Base-by-base conservation (phyloP, 2,329 filamentous ascomycete genomes). In the Leptosphaerulina australis region DNA sequence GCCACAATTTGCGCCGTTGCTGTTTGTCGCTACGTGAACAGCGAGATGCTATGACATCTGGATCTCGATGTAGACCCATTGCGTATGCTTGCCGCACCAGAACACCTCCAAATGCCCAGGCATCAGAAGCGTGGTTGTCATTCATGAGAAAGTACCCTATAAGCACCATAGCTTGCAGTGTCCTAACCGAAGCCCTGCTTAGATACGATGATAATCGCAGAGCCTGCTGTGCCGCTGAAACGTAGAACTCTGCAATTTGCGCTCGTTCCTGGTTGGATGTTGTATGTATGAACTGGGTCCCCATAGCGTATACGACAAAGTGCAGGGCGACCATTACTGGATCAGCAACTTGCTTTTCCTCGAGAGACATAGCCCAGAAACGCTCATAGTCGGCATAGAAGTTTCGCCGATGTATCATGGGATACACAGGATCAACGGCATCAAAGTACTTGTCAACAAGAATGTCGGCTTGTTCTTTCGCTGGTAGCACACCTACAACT, bases 101-200 rank as follows among this genome's bases (percentile, higher is more conserved):
- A 20, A 93, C 86, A 5, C 89, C 89, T 0, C 87, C 87, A 76
- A 91, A 93, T 0, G 88, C 86, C 85, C 88, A 93, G 1, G 88
- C 89, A 67, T 93, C 89, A 0, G 87, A 89, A 3, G 88, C 88
- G 62, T 92, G 88, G 62, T 91, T 91, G 70, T 93, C 88, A 63
- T 93, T 93, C 76, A 92, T 91, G 26, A 93, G 77, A 61, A 93
- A 93, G 66, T 92, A 92, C 0, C 85, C 86, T 51, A 91, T 85
- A n/a, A 93, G 74, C 0, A 91, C 86, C 88, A 92, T 92, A 34
- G 89, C 84, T 70, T 91, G 88, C 24, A 92, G 84, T 1, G 88
- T 88, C 18, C 84, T 79, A 39, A 91, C 79, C 0, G 87, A 89
- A 2, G 88, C 87, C 34, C 84, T 84, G 69, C 88, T 91, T 3